Base-by-base conservation (phyloP, 257 asterid species). In the Phtheirospermum japonicum region DNA sequence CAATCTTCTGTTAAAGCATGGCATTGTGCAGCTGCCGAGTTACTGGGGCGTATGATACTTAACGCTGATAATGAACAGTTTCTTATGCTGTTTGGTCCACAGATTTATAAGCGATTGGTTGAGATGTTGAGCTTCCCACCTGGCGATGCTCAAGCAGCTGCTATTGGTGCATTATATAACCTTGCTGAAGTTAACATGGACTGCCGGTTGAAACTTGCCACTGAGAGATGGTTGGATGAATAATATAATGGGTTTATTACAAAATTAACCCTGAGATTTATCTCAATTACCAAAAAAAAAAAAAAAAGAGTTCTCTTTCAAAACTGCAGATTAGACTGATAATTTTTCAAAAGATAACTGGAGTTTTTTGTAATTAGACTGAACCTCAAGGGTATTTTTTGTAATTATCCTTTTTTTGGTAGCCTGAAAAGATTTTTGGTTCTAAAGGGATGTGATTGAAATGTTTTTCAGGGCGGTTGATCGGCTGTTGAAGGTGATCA, bases 11-110 rank as follows among this genome's bases (percentile, higher is more conserved):
- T 88, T 43, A 80, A 69, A 77, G 79, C 85, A 56, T 88, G 96
- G 96, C 96, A 88, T 75, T 85, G 92, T 75, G 92, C 86, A 37
- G 88, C 89, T 42, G 89, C 96, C 1, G 95, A 88, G 64, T 75
- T 88, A 64, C 77, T 85, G 30, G 91, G 96, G n/a, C 92, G 95
- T 31, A 63, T 85, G 81, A 78, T 83, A 42, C 85, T 85, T 65
- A 83, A 85, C 78, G 89, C 96, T 67, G 96, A 88, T 62, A 88
- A 88, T 18, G 96, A 88, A 65, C 86, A 89, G 48, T 85, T 82
- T 56, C 83, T 88, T 57, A 76, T 81, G 69, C 80, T 89, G 56
- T 80, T 68, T 81, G 80, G 83, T 73, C 77, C 86, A 12, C 91
- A 85, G 96, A 75, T 88, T 2, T 83, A 83, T 50, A 79, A 70